Evolutionary conservation across 306 rosid species (phyloP).

Genomic region (Lablab purpureus): DNA sequence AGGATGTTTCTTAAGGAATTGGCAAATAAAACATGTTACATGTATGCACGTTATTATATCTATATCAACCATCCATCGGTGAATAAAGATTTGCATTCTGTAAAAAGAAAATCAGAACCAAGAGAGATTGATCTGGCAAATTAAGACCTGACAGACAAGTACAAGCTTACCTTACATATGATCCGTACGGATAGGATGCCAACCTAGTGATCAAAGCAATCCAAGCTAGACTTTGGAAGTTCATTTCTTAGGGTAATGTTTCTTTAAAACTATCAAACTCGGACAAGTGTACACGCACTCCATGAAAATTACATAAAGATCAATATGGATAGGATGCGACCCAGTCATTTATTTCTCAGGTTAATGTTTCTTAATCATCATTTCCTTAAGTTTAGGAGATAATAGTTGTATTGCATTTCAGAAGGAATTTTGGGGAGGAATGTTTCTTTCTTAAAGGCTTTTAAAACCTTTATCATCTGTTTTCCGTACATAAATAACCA

Average conservation of each 20-base stretch:
- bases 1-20: conserved; percentile 34
- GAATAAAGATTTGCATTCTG: conserved; percentile 2
- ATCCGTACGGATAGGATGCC: conserved; percentile 16
- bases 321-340: conserved; percentile 16
- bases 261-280: not conserved
- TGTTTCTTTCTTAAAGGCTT: conserved; percentile 13
- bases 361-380: not conserved
- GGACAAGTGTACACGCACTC: not conserved
- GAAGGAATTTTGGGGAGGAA: conserved; percentile 15
- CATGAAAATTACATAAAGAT: not conserved
- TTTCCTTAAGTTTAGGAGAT: conserved; percentile 10
- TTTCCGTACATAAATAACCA: not conserved
- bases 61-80: conserved; percentile 25
- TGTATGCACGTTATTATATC: not conserved
- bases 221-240: not conserved
- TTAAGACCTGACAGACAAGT: conserved; percentile 6
- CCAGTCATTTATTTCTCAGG: conserved; percentile 2
- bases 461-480: not conserved
- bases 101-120: not conserved
- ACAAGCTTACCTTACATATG: conserved; percentile 1
- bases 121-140: not conserved
- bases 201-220: conserved; percentile 19
- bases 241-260: conserved; percentile 5
- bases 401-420: not conserved
- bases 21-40: conserved; percentile 23